phyloP scores from a whole-genome alignment of 495 filamentous ascomycete genomes.

The Immersiella caudata region DNA sequence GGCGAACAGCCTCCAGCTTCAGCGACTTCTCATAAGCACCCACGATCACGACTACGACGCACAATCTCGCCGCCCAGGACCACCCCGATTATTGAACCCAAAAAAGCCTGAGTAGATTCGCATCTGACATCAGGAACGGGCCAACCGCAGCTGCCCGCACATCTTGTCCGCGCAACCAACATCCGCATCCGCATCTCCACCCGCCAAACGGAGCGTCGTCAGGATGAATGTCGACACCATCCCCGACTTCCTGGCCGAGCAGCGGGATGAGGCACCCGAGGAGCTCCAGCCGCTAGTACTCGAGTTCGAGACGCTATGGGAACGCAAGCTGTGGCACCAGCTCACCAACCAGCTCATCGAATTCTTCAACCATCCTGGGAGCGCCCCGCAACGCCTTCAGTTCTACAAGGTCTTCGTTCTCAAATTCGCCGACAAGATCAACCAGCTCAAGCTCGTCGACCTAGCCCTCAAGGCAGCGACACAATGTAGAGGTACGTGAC shows the following conservation, averaged over 20 bases:
- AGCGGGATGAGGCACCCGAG: slow-evolving; percentile 81
- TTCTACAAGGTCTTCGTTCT: slow-evolving; percentile 94
- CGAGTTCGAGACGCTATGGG: slow-evolving; percentile 95
- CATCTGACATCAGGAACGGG: not conserved
- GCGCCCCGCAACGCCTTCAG: slow-evolving; percentile 78
- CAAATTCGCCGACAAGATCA: slow-evolving; percentile 97
- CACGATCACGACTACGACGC: not conserved
- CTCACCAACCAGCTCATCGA: slow-evolving; percentile 87
- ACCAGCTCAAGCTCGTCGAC: slow-evolving; percentile 93
- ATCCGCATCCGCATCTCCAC: not conserved
- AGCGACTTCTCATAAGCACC: not conserved
- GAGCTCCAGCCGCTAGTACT: slow-evolving; percentile 87
- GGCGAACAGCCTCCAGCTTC: slow-evolving; percentile 25
- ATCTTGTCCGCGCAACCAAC: not conserved
- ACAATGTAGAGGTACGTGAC: slow-evolving; percentile 73
- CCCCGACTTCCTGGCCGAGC: slow-evolving; percentile 85
- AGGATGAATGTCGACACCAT: slow-evolving; percentile 83
- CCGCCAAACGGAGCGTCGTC: slow-evolving; percentile 2
- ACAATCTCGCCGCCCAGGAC: not conserved
- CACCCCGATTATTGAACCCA: not conserved
- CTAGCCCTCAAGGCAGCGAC: slow-evolving; percentile 83
- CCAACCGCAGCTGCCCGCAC: not conserved
- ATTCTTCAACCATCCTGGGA: slow-evolving; percentile 83
- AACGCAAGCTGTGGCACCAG: slow-evolving; percentile 99
- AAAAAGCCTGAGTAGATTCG: not conserved